A percentile compares a stretch with the other conserved stretches of the same genome.
phyloP scores from a whole-genome alignment of 331 rosid genomes.

The Spiraea crenata region DNA sequence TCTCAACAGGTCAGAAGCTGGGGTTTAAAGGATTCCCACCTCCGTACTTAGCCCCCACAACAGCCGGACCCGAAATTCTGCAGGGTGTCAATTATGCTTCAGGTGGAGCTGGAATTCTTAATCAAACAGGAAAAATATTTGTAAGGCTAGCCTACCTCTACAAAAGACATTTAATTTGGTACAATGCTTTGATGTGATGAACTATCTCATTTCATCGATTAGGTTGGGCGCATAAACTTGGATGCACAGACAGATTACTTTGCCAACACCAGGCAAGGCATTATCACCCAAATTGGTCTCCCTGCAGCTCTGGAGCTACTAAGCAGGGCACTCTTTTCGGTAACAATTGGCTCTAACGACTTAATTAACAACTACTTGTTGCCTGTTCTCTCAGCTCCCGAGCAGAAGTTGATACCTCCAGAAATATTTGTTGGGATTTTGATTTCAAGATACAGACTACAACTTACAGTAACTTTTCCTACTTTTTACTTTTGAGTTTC shows the following conservation, averaged over 20 bases:
- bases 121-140: slow-evolving; percentile 47
- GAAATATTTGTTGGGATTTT: slow-evolving; percentile 36
- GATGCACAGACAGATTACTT: slow-evolving; percentile 65
- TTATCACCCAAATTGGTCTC: slow-evolving; percentile 48
- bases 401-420: slow-evolving; percentile 36
- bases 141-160: slow-evolving; percentile 36
- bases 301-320: slow-evolving; percentile 36
- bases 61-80: slow-evolving; percentile 45
- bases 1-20: slow-evolving; percentile 45
- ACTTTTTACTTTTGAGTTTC: not conserved
- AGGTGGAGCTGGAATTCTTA: slow-evolving; percentile 68
- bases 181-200: not conserved
- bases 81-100: slow-evolving; percentile 74
- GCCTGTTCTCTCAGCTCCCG: slow-evolving; percentile 35
- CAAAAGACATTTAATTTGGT: too few species aligned
- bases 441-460: slow-evolving; percentile 39
- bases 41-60: slow-evolving; percentile 60
- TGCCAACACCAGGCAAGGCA: slow-evolving; percentile 61
- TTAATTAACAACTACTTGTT: slow-evolving; percentile 50
- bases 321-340: slow-evolving; percentile 37
- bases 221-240: slow-evolving; percentile 70
- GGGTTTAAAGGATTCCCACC: slow-evolving; percentile 45
- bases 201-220: not conserved
- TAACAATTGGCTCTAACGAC: slow-evolving; percentile 64
- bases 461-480: slow-evolving; percentile 36